These are phyloP conservation scores for Tetrahymena thermophila DNA, from an alignment of 73 alveolate genomes.

Conservation along the genomic window DNA sequence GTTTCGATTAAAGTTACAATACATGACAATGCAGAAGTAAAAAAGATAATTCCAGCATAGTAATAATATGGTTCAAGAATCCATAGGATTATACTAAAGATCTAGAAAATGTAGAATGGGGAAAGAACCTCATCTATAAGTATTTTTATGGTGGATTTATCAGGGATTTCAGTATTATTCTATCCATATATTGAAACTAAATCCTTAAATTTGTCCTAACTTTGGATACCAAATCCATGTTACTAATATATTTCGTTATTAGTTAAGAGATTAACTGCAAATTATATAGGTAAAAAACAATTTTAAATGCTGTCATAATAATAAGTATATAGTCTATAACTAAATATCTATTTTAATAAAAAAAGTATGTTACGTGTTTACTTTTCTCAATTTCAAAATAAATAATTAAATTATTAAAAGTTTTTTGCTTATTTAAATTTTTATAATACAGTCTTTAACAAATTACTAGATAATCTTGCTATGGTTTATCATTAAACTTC, in stretches of 20 bases:
- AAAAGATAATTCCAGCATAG: background rate
- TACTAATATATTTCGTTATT: too few species aligned
- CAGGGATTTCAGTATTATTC: conserved; percentile 38
- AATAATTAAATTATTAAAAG: too few species aligned
- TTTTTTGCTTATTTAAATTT: too few species aligned
- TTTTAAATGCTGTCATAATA: too few species aligned
- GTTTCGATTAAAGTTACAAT: background rate
- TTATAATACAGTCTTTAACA: too few species aligned
- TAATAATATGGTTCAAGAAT: background rate
- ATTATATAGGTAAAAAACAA: background rate
- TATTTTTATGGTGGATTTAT: background rate
- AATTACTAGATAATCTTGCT: background rate
- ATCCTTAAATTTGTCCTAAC: background rate
- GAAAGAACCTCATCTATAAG: conserved; percentile 28
- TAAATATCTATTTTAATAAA: background rate
- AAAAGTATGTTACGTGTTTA: too few species aligned
- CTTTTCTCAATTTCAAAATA: too few species aligned
- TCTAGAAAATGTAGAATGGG: conserved; percentile 27
- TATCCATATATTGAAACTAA: conserved; percentile 7
- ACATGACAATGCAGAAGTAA: background rate
- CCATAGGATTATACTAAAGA: background rate
- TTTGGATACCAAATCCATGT: background rate
- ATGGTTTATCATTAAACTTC: background rate
- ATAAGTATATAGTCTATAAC: background rate
- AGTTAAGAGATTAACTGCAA: background rate